Percentiles rank a stretch among this genome's conserved stretches.
These are phyloP conservation scores for Ramichloridium luteum DNA, from an alignment of 2,329 filamentous ascomycete species.

Conservation along the genomic window DNA sequence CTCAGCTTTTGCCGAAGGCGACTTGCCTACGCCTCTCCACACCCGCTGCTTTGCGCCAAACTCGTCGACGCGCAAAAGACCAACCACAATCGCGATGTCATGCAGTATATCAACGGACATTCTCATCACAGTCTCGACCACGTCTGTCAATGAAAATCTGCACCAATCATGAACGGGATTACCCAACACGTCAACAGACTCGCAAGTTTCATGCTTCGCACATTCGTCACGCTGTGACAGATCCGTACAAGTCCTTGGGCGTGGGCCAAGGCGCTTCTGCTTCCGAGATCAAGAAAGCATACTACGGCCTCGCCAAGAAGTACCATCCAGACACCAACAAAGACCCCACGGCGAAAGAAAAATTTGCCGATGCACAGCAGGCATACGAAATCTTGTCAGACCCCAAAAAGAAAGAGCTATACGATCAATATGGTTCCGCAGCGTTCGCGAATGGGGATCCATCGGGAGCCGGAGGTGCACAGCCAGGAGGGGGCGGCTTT, in stretches of 20 bases:
- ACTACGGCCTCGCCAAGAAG: constrained; percentile 95
- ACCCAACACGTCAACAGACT: constrained; percentile 6
- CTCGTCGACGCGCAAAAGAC: too few species aligned
- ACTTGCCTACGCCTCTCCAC: constrained; percentile 24
- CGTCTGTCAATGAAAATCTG: constrained; percentile 7
- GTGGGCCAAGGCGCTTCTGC: constrained; percentile 70
- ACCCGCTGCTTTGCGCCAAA: too few species aligned
- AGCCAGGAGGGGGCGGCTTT: constrained; percentile 45
- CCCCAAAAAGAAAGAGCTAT: constrained; percentile 82
- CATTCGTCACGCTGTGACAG: constrained; percentile 42
- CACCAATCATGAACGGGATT: constrained; percentile 19
- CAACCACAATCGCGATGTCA: constrained; percentile 10
- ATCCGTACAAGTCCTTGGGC: constrained; percentile 80
- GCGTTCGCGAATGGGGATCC: constrained; percentile 58
- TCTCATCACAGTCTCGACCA: constrained; percentile 10
- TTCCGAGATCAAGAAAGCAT: constrained; percentile 92
- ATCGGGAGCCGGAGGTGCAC: constrained; percentile 47
- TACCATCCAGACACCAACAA: constrained; percentile 98
- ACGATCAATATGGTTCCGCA: constrained; percentile 80
- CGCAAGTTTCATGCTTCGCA: constrained; percentile 48
- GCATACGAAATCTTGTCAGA: constrained; percentile 92
- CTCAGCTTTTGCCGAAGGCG: constrained; percentile 23
- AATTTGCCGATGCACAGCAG: constrained; percentile 82
- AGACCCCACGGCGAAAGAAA: constrained; percentile 83
- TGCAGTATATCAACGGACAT: constrained; percentile 8